Evolutionary conservation across 306 rosid species (phyloP), one percentile per base, ranked within the genome.

Genomic region (Cicer chorassanicum): DNA sequence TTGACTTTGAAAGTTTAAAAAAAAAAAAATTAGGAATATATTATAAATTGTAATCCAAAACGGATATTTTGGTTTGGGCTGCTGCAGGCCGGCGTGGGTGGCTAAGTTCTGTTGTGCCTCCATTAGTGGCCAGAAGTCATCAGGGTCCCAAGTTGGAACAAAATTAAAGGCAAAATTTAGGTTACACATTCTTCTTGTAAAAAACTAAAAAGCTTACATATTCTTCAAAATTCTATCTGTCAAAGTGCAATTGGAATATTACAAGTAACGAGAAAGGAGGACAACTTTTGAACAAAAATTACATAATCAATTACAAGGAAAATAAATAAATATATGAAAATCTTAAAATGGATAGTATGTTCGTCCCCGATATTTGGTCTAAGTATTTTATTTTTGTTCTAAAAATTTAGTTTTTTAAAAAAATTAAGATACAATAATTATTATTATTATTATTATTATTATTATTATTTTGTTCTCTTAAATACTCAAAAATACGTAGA

Each of bases 191-290:
- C 66, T 60, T 34, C 18, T 34, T 60, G 66, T 60, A 11, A 13
- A 34, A 13, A 15, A 12, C 3, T 29, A 1, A 6, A 60, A 60
- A 72, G 78, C 46, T n/a, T 73, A 70, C 69, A 50, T 76, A 60
- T 81, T 78, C 73, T 81, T 76, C 29, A 65, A 59, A 59, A 57
- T 61, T 45, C 57, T 61, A 64, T 16, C 29, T 74, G 70, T 70
- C 16, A 1, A 4, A 41, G 60, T 74, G 80, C 80, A 54, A 40
- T 10, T 70, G 65, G 76, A 81, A 84, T 84, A 83, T 81, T 77
- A 74, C 88, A 75, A 84, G 85, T 81, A 78, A 78, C 85, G 61
- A 81, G 15, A 81, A 81, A 74, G 83, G 62, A 57, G n/a, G 67
- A 64, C 53, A 74, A 11, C 85, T 74, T 81, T 78, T 49, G 63